Conservation (phyloP, 768 basidiomycete species). For the Pleurotus eryngii region DNA sequence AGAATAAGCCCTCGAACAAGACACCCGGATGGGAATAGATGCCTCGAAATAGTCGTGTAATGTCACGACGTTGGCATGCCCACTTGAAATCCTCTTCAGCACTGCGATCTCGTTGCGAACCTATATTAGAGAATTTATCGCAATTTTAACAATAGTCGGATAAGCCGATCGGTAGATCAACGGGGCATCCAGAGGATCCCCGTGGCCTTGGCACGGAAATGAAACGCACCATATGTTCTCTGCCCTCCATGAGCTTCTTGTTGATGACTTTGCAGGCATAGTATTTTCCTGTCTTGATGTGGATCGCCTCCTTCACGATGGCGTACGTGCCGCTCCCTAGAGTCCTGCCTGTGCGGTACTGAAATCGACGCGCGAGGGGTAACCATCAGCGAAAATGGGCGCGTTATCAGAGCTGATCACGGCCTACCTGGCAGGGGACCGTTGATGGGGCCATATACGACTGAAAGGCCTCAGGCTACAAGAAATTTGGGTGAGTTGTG, state of each 20-base stretch:
- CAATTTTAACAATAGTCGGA: neutral
- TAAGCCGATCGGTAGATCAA: neutral
- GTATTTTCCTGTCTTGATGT: slow-evolving; percentile 87
- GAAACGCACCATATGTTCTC: slow-evolving; percentile 88
- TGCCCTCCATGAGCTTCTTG: slow-evolving; percentile 97
- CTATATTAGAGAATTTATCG: slow-evolving; percentile 33
- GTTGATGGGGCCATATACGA: slow-evolving; percentile 29
- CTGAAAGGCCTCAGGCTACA: slow-evolving; percentile 10
- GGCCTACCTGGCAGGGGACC: slow-evolving; percentile 44
- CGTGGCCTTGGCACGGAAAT: neutral
- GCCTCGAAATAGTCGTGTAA: slow-evolving; percentile 97
- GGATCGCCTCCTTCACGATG: slow-evolving; percentile 93
- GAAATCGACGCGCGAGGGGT: slow-evolving; percentile 6
- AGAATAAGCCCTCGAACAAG: neutral
- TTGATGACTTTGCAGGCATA: slow-evolving; percentile 99
- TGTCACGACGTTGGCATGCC: slow-evolving; percentile 87
- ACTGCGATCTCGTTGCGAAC: slow-evolving; percentile 97
- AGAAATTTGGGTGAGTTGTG: neutral
- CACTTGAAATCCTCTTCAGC: slow-evolving; percentile 89
- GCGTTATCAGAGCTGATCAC: slow-evolving; percentile 10
- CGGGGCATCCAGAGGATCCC: neutral
- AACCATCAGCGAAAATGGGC: slow-evolving; percentile 5
- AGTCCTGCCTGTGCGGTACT: slow-evolving; percentile 88
- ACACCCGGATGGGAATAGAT: neutral
- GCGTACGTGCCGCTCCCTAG: slow-evolving; percentile 93